Evolutionary conservation across 768 basidiomycete species (phyloP).

Genomic region (Serendipita sp.): DNA sequence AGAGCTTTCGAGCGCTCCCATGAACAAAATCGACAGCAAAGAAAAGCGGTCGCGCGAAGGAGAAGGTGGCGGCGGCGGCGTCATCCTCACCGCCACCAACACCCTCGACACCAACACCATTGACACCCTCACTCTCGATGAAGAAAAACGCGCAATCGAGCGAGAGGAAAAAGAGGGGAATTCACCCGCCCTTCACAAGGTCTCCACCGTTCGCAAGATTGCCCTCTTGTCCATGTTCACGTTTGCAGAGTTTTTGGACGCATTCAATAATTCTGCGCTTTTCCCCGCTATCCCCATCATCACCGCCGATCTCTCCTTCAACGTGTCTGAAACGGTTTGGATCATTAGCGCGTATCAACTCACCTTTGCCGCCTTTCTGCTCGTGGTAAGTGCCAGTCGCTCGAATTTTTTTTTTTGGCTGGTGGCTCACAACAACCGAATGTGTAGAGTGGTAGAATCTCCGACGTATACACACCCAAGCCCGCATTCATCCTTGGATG

Average conservation of each 20-base stretch:
- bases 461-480: slow-evolving; percentile 29
- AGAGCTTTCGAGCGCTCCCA: not conserved
- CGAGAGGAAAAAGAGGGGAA: too few species aligned
- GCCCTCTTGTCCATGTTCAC: slow-evolving; percentile 27
- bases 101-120: not conserved
- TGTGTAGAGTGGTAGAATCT: slow-evolving; percentile 24
- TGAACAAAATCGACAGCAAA: not conserved
- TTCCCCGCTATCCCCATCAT: slow-evolving; percentile 27
- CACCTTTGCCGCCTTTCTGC: slow-evolving; percentile 29
- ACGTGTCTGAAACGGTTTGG: slow-evolving; percentile 24
- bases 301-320: slow-evolving; percentile 14
- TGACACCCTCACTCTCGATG: not conserved
- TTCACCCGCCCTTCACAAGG: not conserved
- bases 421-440: not conserved
- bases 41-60: too few species aligned
- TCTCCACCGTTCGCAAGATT: slow-evolving; percentile 18
- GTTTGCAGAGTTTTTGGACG: slow-evolving; percentile 29
- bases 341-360: slow-evolving; percentile 28
- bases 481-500: slow-evolving; percentile 29
- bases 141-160: too few species aligned
- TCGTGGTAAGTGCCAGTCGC: slow-evolving; percentile 18
- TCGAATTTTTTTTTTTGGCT: not conserved
- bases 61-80: not conserved
- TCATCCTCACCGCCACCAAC: not conserved
- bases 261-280: slow-evolving; percentile 30